Percentiles rank a stretch among this genome's conserved stretches.
Evolutionary conservation across 2,329 filamentous ascomycete genomes (phyloP).

Genomic region (Blastomyces silverae): DNA sequence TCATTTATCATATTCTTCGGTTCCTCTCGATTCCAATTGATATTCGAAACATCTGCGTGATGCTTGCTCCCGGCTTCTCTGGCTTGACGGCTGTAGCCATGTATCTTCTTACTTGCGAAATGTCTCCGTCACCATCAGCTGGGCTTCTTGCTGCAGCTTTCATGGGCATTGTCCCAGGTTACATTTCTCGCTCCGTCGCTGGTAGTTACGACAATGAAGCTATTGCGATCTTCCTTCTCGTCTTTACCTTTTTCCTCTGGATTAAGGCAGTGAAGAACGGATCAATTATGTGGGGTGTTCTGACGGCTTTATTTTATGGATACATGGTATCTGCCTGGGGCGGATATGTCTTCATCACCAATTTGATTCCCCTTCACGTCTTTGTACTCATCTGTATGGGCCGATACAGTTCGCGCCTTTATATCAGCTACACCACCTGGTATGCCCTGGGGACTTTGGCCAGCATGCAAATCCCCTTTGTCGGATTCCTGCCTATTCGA

Average conservation of each 20-base stretch:
- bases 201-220: constrained; percentile 99
- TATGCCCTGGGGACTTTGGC: constrained; percentile 92
- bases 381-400: constrained; percentile 97
- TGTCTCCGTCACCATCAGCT: constrained; percentile 90
- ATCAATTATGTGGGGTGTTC: constrained; percentile 91
- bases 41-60: constrained; percentile 96
- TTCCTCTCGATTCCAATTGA: constrained; percentile 87
- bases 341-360: constrained; percentile 99
- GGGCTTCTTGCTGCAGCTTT: constrained; percentile 90
- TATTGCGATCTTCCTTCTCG: constrained; percentile 96
- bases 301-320: constrained; percentile 93
- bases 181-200: constrained; percentile 95
- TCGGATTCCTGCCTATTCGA: constrained; percentile 91
- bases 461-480: constrained; percentile 99
- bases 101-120: constrained; percentile 94
- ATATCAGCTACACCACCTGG: constrained; percentile 97
- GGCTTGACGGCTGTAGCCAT: constrained; percentile 87
- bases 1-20: constrained; percentile 89
- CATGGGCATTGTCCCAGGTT: constrained; percentile 96
- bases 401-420: constrained; percentile 84
- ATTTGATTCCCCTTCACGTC: constrained; percentile 85
- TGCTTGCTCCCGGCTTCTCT: constrained; percentile 90
- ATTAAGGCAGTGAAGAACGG: constrained; percentile 97
- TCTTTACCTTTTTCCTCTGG: constrained; percentile 98
- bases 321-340: constrained; percentile 99